Percentiles rank a stretch among this genome's conserved stretches.
Conservation (phyloP, 129 eudicot genomes). For the Centaurea solstitialis region DNA sequence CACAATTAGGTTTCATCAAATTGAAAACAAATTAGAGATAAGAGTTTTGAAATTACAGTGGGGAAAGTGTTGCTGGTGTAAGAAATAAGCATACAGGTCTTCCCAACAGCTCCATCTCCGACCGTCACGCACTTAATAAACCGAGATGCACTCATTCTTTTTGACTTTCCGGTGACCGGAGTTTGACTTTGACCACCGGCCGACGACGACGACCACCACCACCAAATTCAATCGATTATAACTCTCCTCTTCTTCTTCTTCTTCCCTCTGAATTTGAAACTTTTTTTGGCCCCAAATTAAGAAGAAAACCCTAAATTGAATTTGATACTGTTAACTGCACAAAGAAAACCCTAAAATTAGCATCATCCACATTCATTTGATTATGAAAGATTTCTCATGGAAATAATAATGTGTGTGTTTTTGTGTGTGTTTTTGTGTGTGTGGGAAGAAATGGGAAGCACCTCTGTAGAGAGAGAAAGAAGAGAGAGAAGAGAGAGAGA, state of each 20-base stretch:
- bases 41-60: conserved; percentile 47
- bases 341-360: conserved; percentile 7
- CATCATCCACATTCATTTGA: conserved; percentile 13
- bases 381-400: conserved; percentile 7
- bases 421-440: conserved; percentile 9
- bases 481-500: conserved; percentile 16
- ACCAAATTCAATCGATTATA: conserved; percentile 23
- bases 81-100: conserved; percentile 86
- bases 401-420: conserved; percentile 14
- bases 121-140: conserved; percentile 87
- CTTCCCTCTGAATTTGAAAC: background rate
- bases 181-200: conserved; percentile 27
- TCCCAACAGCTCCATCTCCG: conserved; percentile 88
- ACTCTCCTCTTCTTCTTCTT: too few species aligned
- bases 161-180: conserved; percentile 34
- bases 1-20: conserved; percentile 2
- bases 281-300: background rate
- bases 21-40: background rate
- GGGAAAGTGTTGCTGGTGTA: conserved; percentile 91
- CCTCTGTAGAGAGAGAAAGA: conserved; percentile 23
- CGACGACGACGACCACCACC: conserved; percentile 31
- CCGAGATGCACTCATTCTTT: conserved; percentile 70
- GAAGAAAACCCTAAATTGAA: conserved; percentile 9
- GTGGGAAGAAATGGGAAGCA: conserved; percentile 15
- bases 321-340: conserved; percentile 3